These are phyloP conservation scores for Dactylellina haptotyla DNA, from an alignment of 2,329 filamentous ascomycete species.

Conservation along the genomic window DNA sequence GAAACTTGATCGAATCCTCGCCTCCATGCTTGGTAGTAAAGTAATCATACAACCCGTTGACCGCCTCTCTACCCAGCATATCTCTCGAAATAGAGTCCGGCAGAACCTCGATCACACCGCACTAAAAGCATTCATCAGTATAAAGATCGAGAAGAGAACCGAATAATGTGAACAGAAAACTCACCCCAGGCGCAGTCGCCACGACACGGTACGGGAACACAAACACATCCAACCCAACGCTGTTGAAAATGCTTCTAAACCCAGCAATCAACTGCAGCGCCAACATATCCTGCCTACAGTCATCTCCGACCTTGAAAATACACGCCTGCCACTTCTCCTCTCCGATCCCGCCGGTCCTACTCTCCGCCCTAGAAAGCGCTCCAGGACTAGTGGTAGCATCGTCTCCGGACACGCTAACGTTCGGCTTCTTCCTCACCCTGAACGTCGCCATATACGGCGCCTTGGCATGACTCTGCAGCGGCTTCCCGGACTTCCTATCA, in stretches of 20 bases:
- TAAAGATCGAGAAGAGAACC: neutral
- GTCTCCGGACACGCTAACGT: constrained; percentile 61
- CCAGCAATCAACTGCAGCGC: constrained; percentile 97
- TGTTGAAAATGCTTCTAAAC: constrained; percentile 96
- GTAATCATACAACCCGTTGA: constrained; percentile 98
- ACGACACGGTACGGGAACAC: constrained; percentile 98
- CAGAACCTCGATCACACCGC: constrained; percentile 96
- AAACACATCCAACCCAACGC: constrained; percentile 92
- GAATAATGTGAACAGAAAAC: neutral
- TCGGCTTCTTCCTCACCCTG: constrained; percentile 84
- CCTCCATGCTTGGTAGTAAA: constrained; percentile 97
- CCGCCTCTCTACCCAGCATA: constrained; percentile 96
- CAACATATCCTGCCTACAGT: constrained; percentile 95
- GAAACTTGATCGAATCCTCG: constrained; percentile 92
- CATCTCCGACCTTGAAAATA: constrained; percentile 99
- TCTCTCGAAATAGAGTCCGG: constrained; percentile 98
- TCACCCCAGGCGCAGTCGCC: constrained; percentile 83
- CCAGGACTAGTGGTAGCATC: constrained; percentile 42
- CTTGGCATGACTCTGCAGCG: constrained; percentile 96
- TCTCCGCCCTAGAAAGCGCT: constrained; percentile 48
- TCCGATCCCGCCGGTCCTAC: constrained; percentile 65
- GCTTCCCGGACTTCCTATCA: constrained; percentile 96
- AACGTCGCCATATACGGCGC: constrained; percentile 99
- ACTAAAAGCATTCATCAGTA: constrained; percentile 61
- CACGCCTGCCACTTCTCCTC: constrained; percentile 99